Evolutionary conservation across 2,329 filamentous ascomycete genomes (phyloP), one percentile per base, ranked within the genome.

Genomic region (Huntiella abstrusa): DNA sequence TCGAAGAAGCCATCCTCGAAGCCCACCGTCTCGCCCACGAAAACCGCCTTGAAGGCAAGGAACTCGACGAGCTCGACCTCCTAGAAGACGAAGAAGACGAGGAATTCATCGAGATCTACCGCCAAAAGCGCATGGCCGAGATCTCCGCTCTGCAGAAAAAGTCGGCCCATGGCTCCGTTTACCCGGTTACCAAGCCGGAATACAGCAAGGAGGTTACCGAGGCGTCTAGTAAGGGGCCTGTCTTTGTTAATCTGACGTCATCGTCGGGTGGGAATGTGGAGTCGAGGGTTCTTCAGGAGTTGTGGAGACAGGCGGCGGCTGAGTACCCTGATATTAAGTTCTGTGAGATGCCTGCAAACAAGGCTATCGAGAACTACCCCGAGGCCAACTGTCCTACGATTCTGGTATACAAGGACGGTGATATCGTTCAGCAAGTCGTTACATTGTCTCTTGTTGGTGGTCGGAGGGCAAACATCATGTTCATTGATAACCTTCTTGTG

Each of bases 271-370:
- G 75, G 45, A 95, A 95, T 56, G 71, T 80, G 33, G 87, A 96
- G 63, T 93, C 86, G 3, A 73, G 82, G 50, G 68, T 95, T 3
- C 64, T 96, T 54, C 77, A 79, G 1, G 82, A 93, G 57, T 68
- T 95, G 15, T 98, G 88, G 87, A 71, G 80, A 33, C 77, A 86
- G 56, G 71, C 91, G 36, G 88, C 91, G 1, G 65, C 63, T 50
- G 85, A 88, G 56, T 98, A 86, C 57, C 85, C 86, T 15, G 88
- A 98, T 53, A 68, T 98, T 60, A 98, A 98, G 64, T 98, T 98
- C 63, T 96, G 88, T 60, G 84, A 96, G 64, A 96, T 98, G 54
- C 75, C 80, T 54, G 91, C 80, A 5, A 79, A 85, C 57, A 76
- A 95, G 64, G 94, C 91, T 49, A 95, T 98, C 54, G 91, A 96